These are phyloP conservation scores for Kluyveromyces sp. DNA, from an alignment of 1,139 yeast species.

Conservation along the genomic window DNA sequence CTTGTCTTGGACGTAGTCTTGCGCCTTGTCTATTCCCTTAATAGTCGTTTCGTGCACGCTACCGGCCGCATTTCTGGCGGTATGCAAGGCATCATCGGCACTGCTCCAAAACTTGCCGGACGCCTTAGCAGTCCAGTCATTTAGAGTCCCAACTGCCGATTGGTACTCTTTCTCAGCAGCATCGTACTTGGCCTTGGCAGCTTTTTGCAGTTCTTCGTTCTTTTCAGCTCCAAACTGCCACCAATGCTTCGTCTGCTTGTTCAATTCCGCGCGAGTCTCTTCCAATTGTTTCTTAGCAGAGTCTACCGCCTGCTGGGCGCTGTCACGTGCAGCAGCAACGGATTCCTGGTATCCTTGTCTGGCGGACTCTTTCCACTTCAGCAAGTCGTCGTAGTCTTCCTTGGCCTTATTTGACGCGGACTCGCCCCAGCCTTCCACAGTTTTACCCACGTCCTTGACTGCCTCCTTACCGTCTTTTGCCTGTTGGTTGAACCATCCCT, in stretches of 20 bases:
- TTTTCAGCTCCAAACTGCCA: slow-evolving; percentile 21
- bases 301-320: slow-evolving; percentile 24
- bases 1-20: slow-evolving; percentile 26
- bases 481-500: slow-evolving; percentile 23
- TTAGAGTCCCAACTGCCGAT: slow-evolving; percentile 24
- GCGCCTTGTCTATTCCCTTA: slow-evolving; percentile 24
- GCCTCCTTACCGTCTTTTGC: slow-evolving; percentile 24
- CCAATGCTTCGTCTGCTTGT: slow-evolving; percentile 29
- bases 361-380: slow-evolving; percentile 12
- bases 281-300: slow-evolving; percentile 15
- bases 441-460: slow-evolving; percentile 19
- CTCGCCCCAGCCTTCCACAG: slow-evolving; percentile 39
- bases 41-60: slow-evolving; percentile 25
- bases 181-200: slow-evolving; percentile 29
- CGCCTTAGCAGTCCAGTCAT: slow-evolving; percentile 23
- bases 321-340: slow-evolving; percentile 22
- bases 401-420: slow-evolving; percentile 35
- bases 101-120: slow-evolving; percentile 26
- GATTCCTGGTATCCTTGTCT: slow-evolving; percentile 20
- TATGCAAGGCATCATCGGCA: slow-evolving; percentile 25
- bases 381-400: slow-evolving; percentile 33
- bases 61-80: slow-evolving; percentile 27
- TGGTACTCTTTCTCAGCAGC: slow-evolving; percentile 29
- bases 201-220: slow-evolving; percentile 16
- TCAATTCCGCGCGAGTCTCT: slow-evolving; percentile 30